Evolutionary conservation across 2,329 filamentous ascomycete species (phyloP), one percentile per base, ranked within the genome.

Genomic region (Aspergillus aculeatinus): DNA sequence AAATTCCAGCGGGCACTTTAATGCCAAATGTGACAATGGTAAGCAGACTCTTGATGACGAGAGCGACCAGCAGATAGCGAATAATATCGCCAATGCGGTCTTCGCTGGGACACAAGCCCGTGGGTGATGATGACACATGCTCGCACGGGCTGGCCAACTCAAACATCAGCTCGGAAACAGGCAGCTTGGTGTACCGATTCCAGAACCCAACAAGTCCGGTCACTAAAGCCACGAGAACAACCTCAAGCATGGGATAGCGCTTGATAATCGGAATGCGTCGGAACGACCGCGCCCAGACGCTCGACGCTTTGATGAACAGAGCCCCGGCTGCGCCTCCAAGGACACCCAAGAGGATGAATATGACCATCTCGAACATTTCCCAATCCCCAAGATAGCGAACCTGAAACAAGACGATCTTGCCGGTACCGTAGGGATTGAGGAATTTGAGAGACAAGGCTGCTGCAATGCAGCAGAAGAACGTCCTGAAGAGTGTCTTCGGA

Each of bases 341-440:
- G 11, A 95, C 80, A 10, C 95, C 95, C 1, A 96, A 86, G n/a
- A 94, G 76, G 54, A 96, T 87, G 75, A 98, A 99, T 59, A 86
- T 87, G 42, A 85, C 82, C 53, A 99, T 84, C 75, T 99, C 95
- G 72, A 98, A 98, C 70, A 91, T 92, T 66, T 92, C 87, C 95
- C 95, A 99, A 72, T 98, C 94, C 1, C 88, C 85, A 11, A 91
- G 75, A 72, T 98, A 99, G 11, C 93, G 87, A 54, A 99, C 92
- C 74, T 98, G 88, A 74, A 99, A 99, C 70, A 98, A 84, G 67
- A 99, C 95, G 64, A 99, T 96, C 78, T 99, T 98, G 72, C 90
- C 88, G 0, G 93, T 98, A 31, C 94, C 94, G 69, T 98, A 99
- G 0, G 95, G 95, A 68, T 99, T 96, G 42, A 98, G 81, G 66